Percentiles rank a stretch among this genome's conserved stretches.
Evolutionary conservation across 2,329 filamentous ascomycete species (phyloP).

Genomic region (Coleophoma cylindrospora): DNA sequence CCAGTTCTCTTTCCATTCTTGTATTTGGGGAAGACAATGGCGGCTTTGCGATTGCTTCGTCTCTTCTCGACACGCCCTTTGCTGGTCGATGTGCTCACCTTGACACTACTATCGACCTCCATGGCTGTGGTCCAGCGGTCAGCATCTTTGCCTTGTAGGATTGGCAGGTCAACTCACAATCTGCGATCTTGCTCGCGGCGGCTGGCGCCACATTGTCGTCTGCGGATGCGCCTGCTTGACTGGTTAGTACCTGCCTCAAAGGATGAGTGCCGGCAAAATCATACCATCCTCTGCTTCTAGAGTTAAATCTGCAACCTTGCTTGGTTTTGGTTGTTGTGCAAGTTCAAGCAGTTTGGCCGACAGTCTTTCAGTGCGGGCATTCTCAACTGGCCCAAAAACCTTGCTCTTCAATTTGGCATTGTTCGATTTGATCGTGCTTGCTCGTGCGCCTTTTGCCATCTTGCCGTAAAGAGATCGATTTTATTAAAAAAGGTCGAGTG

Average conservation of each 20-base stretch:
- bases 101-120: slow-evolving; percentile 46
- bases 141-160: background rate
- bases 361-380: slow-evolving; percentile 74
- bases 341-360: slow-evolving; percentile 82
- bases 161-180: slow-evolving; percentile 9
- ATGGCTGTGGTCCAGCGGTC: slow-evolving; percentile 33
- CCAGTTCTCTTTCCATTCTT: slow-evolving; percentile 43
- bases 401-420: slow-evolving; percentile 72
- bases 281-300: slow-evolving; percentile 36
- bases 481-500: too few species aligned
- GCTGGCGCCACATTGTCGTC: slow-evolving; percentile 8
- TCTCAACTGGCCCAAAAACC: slow-evolving; percentile 80
- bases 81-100: slow-evolving; percentile 33
- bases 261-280: background rate
- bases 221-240: slow-evolving; percentile 9
- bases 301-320: slow-evolving; percentile 41
- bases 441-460: slow-evolving; percentile 86
- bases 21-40: slow-evolving; percentile 57
- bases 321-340: slow-evolving; percentile 69
- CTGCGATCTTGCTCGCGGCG: slow-evolving; percentile 13
- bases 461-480: slow-evolving; percentile 13
- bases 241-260: slow-evolving; percentile 4
- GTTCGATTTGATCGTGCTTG: slow-evolving; percentile 78
- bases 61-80: slow-evolving; percentile 55
- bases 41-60: slow-evolving; percentile 40